These are phyloP conservation scores for Wallacemonas rigidus DNA, from an alignment of 208 protist species.

Conservation along the genomic window DNA sequence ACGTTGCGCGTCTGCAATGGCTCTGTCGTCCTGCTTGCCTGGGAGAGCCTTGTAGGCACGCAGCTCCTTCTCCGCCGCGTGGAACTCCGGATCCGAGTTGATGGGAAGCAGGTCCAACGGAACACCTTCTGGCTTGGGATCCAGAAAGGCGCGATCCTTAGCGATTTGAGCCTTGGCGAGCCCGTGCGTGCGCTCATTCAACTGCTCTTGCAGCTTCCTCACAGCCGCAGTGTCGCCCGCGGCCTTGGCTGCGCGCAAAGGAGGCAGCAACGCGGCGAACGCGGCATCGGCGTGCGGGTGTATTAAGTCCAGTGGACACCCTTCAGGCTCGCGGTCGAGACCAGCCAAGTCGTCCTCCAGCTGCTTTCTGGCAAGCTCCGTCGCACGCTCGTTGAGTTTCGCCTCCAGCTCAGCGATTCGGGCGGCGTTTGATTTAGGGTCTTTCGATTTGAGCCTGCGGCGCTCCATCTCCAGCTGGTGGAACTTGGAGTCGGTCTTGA, in stretches of 20 bases:
- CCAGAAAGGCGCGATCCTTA: conserved; percentile 55
- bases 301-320: conserved; percentile 57
- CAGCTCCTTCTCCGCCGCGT: conserved; percentile 58
- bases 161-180: conserved; percentile 57
- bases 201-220: conserved; percentile 42
- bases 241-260: conserved; percentile 48
- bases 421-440: conserved; percentile 32
- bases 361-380: conserved; percentile 61
- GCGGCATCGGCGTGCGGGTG: conserved; percentile 51
- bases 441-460: conserved; percentile 53
- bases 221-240: conserved; percentile 30
- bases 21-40: conserved; percentile 7
- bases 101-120: conserved; percentile 61
- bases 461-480: conserved; percentile 78
- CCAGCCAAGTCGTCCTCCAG: conserved; percentile 63
- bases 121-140: conserved; percentile 62
- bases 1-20: conserved; percentile 39
- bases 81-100: conserved; percentile 62
- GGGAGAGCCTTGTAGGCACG: conserved; percentile 39
- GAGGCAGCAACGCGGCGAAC: conserved; percentile 44
- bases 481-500: conserved; percentile 64
- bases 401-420: conserved; percentile 60
- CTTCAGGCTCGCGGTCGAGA: conserved; percentile 60
- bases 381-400: conserved; percentile 61
- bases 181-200: conserved; percentile 60